A percentile compares a stretch with the other conserved stretches of the same genome.
These are phyloP conservation scores for Phytophthora tubulina DNA, from an alignment of 352 stramenopile species.

Conservation along the genomic window DNA sequence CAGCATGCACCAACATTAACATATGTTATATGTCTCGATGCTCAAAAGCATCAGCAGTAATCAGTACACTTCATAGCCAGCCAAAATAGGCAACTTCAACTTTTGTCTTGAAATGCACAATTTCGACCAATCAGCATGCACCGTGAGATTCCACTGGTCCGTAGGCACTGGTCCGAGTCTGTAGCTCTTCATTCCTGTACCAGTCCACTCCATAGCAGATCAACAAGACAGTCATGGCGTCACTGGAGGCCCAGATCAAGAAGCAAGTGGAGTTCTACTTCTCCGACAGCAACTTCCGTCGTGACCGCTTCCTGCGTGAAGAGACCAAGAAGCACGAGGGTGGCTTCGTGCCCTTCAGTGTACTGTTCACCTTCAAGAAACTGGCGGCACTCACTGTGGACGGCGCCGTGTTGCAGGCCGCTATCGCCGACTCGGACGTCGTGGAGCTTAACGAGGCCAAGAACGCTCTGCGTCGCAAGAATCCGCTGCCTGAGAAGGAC, in stretches of 20 bases:
- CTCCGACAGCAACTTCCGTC: conserved; percentile 93
- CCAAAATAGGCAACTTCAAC: conserved; percentile 19
- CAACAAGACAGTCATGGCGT: conserved; percentile 51
- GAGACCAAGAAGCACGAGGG: conserved; percentile 87
- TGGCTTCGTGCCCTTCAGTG: conserved; percentile 86
- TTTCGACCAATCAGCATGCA: conserved; percentile 16
- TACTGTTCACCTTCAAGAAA: conserved; percentile 94
- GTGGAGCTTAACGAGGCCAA: conserved; percentile 86
- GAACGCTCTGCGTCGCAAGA: conserved; percentile 80
- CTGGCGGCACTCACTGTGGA: conserved; percentile 87
- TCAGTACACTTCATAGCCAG: conserved; percentile 5
- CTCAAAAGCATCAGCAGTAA: neutral
- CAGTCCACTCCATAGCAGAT: conserved; percentile 6
- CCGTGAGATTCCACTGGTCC: conserved; percentile 24
- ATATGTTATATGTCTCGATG: neutral
- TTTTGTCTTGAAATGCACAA: neutral
- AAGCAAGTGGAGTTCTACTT: conserved; percentile 96
- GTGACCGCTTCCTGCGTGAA: conserved; percentile 90
- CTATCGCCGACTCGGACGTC: conserved; percentile 78
- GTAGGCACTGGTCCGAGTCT: conserved; percentile 4
- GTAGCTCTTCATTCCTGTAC: conserved; percentile 29
- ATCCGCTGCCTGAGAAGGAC: conserved; percentile 70
- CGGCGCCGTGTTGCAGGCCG: conserved; percentile 65
- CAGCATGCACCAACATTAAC: conserved; percentile 13
- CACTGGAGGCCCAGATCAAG: conserved; percentile 79